Conservation (phyloP, 129 eudicot genomes). For the Arctium lappa region DNA sequence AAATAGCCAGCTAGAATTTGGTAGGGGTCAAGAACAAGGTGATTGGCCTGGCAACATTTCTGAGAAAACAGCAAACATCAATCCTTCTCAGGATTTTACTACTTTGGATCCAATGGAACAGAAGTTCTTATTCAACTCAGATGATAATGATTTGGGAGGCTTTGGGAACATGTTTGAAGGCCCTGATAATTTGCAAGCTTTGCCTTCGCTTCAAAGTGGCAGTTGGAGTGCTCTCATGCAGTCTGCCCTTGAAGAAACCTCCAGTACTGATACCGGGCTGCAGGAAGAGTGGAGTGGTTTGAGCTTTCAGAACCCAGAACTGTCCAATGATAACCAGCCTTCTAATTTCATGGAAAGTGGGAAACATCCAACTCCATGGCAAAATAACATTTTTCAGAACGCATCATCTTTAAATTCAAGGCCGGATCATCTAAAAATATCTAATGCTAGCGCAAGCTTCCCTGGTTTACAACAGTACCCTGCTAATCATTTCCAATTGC, state of each 20-base stretch:
- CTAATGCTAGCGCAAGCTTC: constrained; percentile 27
- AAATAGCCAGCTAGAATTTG: constrained; percentile 36
- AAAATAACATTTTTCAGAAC: constrained; percentile 35
- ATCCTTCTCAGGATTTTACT: constrained; percentile 32
- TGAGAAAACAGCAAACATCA: constrained; percentile 11
- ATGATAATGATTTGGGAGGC: constrained; percentile 55
- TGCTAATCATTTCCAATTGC: constrained; percentile 22
- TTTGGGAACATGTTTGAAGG: constrained; percentile 36
- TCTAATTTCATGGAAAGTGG: constrained; percentile 37
- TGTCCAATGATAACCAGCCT: constrained; percentile 45
- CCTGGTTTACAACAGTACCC: constrained; percentile 42
- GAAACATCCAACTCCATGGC: constrained; percentile 46
- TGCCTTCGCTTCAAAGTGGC: constrained; percentile 68
- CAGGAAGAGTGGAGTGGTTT: constrained; percentile 86
- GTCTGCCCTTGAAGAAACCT: constrained; percentile 81
- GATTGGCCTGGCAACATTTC: constrained; percentile 25
- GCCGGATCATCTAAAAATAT: constrained; percentile 26
- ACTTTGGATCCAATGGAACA: constrained; percentile 74
- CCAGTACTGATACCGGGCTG: constrained; percentile 65
- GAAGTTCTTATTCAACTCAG: constrained; percentile 57
- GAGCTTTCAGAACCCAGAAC: constrained; percentile 63
- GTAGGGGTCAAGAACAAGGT: constrained; percentile 41
- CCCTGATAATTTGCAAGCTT: constrained; percentile 31
- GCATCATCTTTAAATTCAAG: constrained; percentile 36
- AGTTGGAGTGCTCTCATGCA: constrained; percentile 95